Conservation (phyloP, 2,329 filamentous ascomycete species). For the Aspergillus tanneri region DNA sequence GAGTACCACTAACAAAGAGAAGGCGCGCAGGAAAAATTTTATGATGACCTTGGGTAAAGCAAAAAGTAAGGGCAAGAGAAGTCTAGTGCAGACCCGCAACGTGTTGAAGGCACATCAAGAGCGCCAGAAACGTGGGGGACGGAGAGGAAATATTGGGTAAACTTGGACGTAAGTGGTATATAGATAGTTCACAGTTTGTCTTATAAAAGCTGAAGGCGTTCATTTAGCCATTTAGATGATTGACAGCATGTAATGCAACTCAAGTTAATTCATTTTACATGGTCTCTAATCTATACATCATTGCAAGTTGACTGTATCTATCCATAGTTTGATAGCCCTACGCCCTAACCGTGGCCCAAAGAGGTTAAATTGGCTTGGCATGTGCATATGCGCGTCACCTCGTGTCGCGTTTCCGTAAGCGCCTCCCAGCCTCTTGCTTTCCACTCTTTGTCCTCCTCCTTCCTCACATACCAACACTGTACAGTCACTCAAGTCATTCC, state of each 20-base stretch:
- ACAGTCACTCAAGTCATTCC: not conserved
- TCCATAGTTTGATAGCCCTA: not conserved
- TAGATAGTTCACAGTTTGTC: not conserved
- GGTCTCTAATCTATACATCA: no score
- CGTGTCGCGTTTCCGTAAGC: slow-evolving; percentile 24
- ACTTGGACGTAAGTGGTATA: not conserved
- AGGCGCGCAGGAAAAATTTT: slow-evolving; percentile 96
- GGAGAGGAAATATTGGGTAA: slow-evolving; percentile 64
- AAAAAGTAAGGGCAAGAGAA: slow-evolving; percentile 91
- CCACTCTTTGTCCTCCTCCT: slow-evolving; percentile 11
- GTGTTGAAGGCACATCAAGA: slow-evolving; percentile 78
- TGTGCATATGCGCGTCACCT: slow-evolving; percentile 23
- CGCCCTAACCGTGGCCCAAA: slow-evolving; percentile 13
- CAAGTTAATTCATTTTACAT: no score
- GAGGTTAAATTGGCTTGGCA: slow-evolving; percentile 25
- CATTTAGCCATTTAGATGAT: no score
- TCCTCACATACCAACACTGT: slow-evolving; percentile 5
- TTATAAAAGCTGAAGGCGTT: not conserved
- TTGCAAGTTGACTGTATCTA: no score
- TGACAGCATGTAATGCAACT: no score
- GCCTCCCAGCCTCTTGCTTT: slow-evolving; percentile 19
- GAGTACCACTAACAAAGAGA: slow-evolving; percentile 96
- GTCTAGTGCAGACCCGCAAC: slow-evolving; percentile 79
- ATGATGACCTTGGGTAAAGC: slow-evolving; percentile 97
- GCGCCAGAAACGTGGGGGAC: slow-evolving; percentile 78